These are phyloP conservation scores for Lodderomyces metapsilosis DNA, from an alignment of 1,139 yeast species.

Conservation along the genomic window DNA sequence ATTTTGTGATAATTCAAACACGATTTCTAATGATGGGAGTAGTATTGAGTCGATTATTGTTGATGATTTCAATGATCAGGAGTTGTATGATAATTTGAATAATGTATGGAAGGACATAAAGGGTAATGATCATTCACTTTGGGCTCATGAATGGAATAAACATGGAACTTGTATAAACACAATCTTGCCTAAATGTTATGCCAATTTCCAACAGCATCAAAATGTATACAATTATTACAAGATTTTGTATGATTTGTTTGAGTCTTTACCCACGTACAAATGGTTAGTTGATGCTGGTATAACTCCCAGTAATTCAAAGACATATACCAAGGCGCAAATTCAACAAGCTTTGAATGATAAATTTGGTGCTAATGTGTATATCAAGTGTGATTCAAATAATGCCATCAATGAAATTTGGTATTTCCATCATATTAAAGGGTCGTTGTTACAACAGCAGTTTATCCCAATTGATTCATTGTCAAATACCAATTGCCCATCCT, in stretches of 20 bases:
- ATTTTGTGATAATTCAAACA: conserved; percentile 68
- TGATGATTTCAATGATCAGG: conserved; percentile 46
- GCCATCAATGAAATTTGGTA: conserved; percentile 91
- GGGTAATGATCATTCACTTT: conserved; percentile 69
- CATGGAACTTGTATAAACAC: conserved; percentile 94
- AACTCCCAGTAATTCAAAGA: conserved; percentile 56
- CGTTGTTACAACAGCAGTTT: conserved; percentile 65
- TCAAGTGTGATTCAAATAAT: conserved; percentile 60
- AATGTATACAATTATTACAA: conserved; percentile 80
- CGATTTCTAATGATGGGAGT: conserved; percentile 27
- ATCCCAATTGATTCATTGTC: conserved; percentile 60
- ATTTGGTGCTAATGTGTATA: conserved; percentile 62
- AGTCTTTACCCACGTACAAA: conserved; percentile 65
- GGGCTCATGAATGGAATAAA: conserved; percentile 94
- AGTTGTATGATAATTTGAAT: conserved; percentile 57
- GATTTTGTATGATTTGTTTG: conserved; percentile 62
- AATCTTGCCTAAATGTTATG: conserved; percentile 68
- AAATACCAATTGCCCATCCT: conserved; percentile 58
- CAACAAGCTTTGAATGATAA: conserved; percentile 58
- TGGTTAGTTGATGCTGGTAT: conserved; percentile 70
- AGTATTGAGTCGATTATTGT: conserved; percentile 55
- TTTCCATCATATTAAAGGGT: conserved; percentile 75
- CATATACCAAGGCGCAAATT: conserved; percentile 67
- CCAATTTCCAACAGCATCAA: conserved; percentile 28
- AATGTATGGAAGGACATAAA: conserved; percentile 74